Evolutionary conservation across 352 stramenopile genomes (phyloP).

Genomic region (Globisporangium parvum): DNA sequence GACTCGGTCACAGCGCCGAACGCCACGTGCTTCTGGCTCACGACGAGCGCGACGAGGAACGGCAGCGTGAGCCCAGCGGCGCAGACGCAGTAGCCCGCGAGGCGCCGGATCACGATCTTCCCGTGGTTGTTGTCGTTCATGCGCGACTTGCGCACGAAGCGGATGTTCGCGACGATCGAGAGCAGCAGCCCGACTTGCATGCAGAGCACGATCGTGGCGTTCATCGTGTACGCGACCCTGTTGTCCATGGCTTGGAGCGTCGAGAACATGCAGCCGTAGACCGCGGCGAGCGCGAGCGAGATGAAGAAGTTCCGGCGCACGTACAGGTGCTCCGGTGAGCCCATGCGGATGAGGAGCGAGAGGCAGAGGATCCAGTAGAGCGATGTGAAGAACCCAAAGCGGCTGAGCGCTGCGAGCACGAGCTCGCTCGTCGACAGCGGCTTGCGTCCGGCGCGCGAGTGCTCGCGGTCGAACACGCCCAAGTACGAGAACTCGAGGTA

Average conservation of each 20-base stretch:
- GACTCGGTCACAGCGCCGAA: slow-evolving; percentile 44
- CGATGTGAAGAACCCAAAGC: slow-evolving; percentile 71
- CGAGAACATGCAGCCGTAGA: slow-evolving; percentile 54
- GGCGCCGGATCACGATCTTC: slow-evolving; percentile 47
- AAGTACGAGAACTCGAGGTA: slow-evolving; percentile 38
- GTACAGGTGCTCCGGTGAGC: slow-evolving; percentile 48
- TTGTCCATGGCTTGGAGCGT: slow-evolving; percentile 24
- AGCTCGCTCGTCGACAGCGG: slow-evolving; percentile 17
- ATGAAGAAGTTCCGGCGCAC: slow-evolving; percentile 38
- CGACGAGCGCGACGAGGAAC: slow-evolving; percentile 35
- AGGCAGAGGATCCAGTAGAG: slow-evolving; percentile 67
- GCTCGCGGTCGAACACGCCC: slow-evolving; percentile 20
- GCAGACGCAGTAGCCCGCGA: slow-evolving; percentile 53
- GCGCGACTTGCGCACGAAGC: slow-evolving; percentile 34
- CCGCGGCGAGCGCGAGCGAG: slow-evolving; percentile 33
- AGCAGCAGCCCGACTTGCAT: slow-evolving; percentile 41
- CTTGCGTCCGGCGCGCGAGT: slow-evolving; percentile 3
- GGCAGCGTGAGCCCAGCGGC: slow-evolving; percentile 44
- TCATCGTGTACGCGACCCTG: slow-evolving; percentile 30
- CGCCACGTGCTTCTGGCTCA: slow-evolving; percentile 16
- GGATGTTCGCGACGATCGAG: slow-evolving; percentile 45
- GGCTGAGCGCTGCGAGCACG: slow-evolving; percentile 34
- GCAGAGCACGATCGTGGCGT: slow-evolving; percentile 31
- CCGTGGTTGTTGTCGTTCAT: slow-evolving; percentile 48
- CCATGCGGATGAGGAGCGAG: slow-evolving; percentile 62